A percentile compares a stretch with the other conserved stretches of the same genome.
These are phyloP conservation scores for Tricholoma furcatifolium DNA, from an alignment of 768 basidiomycete species.

Conservation along the genomic window DNA sequence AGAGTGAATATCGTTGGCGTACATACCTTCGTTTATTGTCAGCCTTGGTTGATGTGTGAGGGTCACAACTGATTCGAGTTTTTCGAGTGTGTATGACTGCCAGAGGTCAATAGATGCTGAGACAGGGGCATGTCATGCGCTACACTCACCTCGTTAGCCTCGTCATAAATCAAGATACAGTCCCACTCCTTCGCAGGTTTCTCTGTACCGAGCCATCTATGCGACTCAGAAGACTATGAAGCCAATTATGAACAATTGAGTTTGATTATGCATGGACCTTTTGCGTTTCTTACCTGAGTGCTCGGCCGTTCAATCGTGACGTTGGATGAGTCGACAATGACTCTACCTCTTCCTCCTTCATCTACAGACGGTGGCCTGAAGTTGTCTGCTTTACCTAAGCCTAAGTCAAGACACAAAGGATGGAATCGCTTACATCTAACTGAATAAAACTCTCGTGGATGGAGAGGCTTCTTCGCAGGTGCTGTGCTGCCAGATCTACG, in stretches of 20 bases:
- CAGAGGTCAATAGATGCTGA: slow-evolving; percentile 13
- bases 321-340: slow-evolving; percentile 55
- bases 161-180: slow-evolving; percentile 80
- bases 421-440: slow-evolving; percentile 59
- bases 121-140: neutral
- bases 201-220: slow-evolving; percentile 59
- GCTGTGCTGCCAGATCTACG: slow-evolving; percentile 61
- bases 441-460: slow-evolving; percentile 67
- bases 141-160: slow-evolving; percentile 63
- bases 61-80: slow-evolving; percentile 64
- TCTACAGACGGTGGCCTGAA: slow-evolving; percentile 78
- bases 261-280: neutral
- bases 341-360: slow-evolving; percentile 57
- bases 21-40: slow-evolving; percentile 15
- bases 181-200: slow-evolving; percentile 64
- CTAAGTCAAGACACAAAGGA: neutral
- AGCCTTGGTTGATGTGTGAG: slow-evolving; percentile 52
- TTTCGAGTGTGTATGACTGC: slow-evolving; percentile 73
- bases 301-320: slow-evolving; percentile 68
- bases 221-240: slow-evolving; percentile 47
- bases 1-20: no score
- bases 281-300: slow-evolving; percentile 46
- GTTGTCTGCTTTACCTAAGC: slow-evolving; percentile 47
- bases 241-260: slow-evolving; percentile 5
- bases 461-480: slow-evolving; percentile 44